Percentiles rank a stretch among this genome's conserved stretches.
These are phyloP conservation scores for Penstemon eatonii DNA, from an alignment of 257 asterid genomes.

Conservation along the genomic window DNA sequence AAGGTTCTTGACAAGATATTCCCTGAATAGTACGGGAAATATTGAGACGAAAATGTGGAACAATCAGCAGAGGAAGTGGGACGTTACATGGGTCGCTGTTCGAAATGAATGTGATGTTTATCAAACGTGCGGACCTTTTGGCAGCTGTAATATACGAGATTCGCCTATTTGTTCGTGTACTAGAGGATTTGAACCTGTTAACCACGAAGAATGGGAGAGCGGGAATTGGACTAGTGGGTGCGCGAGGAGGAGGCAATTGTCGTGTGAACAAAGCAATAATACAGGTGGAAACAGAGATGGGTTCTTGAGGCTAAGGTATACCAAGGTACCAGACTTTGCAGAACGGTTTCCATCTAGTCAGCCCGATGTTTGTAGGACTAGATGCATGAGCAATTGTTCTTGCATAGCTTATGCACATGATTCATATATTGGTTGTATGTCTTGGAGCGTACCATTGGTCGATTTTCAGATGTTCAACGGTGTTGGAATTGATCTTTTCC, in stretches of 20 bases:
- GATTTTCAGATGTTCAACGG: too few species aligned
- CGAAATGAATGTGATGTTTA: constrained; percentile 39
- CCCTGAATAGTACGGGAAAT: constrained; percentile 39
- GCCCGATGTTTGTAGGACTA: constrained; percentile 32
- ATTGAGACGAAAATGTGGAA: constrained; percentile 38
- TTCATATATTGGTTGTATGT: constrained; percentile 11
- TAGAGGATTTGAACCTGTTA: constrained; percentile 32
- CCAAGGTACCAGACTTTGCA: constrained; percentile 47
- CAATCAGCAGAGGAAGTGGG: neutral
- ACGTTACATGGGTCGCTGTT: constrained; percentile 31
- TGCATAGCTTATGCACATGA: constrained; percentile 51
- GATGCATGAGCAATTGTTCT: constrained; percentile 45
- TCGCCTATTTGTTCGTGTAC: constrained; percentile 41
- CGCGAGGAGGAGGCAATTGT: too few species aligned
- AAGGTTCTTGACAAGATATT: constrained; percentile 27
- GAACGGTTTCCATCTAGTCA: constrained; percentile 11
- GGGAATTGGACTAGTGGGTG: too few species aligned
- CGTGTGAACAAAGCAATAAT: too few species aligned
- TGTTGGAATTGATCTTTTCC: constrained; percentile 42
- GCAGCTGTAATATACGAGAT: constrained; percentile 34
- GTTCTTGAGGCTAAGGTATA: constrained; percentile 17
- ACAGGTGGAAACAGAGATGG: too few species aligned
- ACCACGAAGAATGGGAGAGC: too few species aligned
- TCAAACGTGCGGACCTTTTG: constrained; percentile 46
- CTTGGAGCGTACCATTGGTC: too few species aligned